phyloP scores from a whole-genome alignment of 495 filamentous ascomycete genomes.

The Aspergillus kassunensis region DNA sequence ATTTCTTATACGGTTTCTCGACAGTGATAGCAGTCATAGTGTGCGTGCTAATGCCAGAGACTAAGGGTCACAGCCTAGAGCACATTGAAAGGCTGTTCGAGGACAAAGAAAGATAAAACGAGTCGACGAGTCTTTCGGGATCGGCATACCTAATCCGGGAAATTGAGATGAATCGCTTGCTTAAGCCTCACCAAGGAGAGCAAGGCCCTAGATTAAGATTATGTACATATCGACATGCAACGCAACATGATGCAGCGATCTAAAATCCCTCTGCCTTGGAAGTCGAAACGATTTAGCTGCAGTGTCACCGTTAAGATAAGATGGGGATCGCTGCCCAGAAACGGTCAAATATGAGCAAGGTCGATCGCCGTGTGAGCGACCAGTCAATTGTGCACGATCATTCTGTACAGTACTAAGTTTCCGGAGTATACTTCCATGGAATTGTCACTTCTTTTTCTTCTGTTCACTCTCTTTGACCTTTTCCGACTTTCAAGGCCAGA shows the following conservation, averaged over 20 bases:
- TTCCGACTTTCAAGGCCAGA: neutral
- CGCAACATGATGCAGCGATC: neutral
- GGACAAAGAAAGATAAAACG: neutral
- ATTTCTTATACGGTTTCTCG: constrained; percentile 15
- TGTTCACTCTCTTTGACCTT: neutral
- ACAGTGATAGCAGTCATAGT: constrained; percentile 12
- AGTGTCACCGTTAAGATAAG: neutral
- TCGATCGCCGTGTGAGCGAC: neutral
- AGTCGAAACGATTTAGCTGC: too few species aligned
- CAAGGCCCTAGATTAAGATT: too few species aligned
- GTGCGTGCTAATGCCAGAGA: constrained; percentile 17
- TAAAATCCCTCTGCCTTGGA: too few species aligned
- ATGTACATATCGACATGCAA: too few species aligned
- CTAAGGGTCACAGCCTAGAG: constrained; percentile 15
- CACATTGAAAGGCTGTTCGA: constrained; percentile 15
- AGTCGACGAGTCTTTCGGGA: neutral
- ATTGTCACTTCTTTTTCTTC: neutral
- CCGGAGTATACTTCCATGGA: neutral
- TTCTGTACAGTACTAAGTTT: too few species aligned
- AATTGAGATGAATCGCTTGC: neutral
- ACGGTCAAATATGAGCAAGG: neutral
- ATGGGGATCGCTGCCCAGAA: neutral
- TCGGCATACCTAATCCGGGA: neutral
- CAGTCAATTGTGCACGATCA: neutral
- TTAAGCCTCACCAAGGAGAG: too few species aligned